Conservation (phyloP, 2,329 filamentous ascomycete genomes). For the Juglanconis sp. region DNA sequence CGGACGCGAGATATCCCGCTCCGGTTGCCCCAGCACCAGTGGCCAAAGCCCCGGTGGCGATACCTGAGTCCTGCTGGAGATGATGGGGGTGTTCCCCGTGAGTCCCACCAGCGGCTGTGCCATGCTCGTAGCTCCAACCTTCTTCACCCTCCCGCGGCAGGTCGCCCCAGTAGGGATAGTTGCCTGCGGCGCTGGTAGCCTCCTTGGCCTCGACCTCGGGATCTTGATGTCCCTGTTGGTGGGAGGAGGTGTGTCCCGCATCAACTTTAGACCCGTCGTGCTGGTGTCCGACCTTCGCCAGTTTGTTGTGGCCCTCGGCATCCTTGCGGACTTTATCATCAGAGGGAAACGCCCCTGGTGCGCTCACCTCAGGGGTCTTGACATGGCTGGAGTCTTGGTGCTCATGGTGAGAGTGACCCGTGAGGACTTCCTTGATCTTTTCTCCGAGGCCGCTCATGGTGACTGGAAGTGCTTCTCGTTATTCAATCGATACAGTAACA, state of each 20-base stretch:
- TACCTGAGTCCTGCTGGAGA: not conserved
- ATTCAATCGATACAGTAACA: not conserved
- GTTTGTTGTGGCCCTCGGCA: not conserved
- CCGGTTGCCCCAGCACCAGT: not conserved
- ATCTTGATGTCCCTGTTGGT: slow-evolving; percentile 9
- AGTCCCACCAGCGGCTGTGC: not conserved
- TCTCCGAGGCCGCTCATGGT: slow-evolving; percentile 12
- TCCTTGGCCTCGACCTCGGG: slow-evolving; percentile 10
- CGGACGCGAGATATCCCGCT: not conserved
- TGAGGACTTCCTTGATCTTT: slow-evolving; percentile 14
- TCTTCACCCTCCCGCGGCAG: not conserved
- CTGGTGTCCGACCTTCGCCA: not conserved
- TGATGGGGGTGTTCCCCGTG: not conserved
- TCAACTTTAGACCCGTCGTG: not conserved
- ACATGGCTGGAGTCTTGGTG: not conserved
- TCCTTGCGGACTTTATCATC: not conserved
- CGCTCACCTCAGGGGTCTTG: not conserved
- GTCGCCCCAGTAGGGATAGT: slow-evolving; percentile 17
- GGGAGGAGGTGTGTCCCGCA: not conserved
- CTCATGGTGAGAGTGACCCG: not conserved
- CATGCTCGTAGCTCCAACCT: not conserved
- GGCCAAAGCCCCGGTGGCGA: slow-evolving; percentile 1
- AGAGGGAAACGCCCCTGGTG: not conserved
- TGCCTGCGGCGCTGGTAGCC: slow-evolving; percentile 15
- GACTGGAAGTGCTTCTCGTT: not conserved